Conservation (phyloP, 768 basidiomycete genomes). For the Trametes meyenii region DNA sequence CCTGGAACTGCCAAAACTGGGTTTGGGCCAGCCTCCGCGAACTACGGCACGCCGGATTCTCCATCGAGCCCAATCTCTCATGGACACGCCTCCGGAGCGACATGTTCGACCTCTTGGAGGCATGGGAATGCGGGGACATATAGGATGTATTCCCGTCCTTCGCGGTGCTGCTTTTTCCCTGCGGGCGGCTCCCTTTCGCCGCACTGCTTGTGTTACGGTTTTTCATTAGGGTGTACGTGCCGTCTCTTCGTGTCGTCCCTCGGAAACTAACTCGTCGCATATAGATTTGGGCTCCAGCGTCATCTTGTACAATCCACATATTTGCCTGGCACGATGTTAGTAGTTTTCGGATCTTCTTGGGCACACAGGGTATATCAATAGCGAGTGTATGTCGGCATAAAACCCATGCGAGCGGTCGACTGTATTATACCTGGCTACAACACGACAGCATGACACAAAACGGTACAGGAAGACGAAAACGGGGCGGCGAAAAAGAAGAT, state of each 20-base stretch:
- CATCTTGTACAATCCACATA: no score
- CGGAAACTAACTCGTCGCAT: no score
- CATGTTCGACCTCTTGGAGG: constrained; percentile 22
- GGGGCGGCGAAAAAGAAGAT: neutral
- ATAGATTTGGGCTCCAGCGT: no score
- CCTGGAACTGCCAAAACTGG: constrained; percentile 29
- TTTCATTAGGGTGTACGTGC: neutral
- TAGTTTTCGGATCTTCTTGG: no score
- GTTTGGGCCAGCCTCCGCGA: constrained; percentile 23
- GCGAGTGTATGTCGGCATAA: neutral
- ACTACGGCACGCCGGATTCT: constrained; percentile 15
- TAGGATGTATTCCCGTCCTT: neutral
- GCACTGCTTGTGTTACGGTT: neutral
- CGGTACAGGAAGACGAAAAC: neutral
- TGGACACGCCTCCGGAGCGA: constrained; percentile 14
- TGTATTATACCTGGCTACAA: neutral
- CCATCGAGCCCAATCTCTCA: constrained; percentile 12
- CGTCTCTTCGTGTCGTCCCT: neutral
- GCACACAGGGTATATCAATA: no score
- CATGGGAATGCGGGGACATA: constrained; percentile 27
- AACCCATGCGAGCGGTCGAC: neutral
- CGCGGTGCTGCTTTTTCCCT: neutral
- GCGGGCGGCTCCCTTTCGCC: neutral
- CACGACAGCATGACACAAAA: neutral
- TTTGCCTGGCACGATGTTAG: no score